phyloP scores from a whole-genome alignment of 2,329 filamentous ascomycete genomes.

The Diplocarpon mali region DNA sequence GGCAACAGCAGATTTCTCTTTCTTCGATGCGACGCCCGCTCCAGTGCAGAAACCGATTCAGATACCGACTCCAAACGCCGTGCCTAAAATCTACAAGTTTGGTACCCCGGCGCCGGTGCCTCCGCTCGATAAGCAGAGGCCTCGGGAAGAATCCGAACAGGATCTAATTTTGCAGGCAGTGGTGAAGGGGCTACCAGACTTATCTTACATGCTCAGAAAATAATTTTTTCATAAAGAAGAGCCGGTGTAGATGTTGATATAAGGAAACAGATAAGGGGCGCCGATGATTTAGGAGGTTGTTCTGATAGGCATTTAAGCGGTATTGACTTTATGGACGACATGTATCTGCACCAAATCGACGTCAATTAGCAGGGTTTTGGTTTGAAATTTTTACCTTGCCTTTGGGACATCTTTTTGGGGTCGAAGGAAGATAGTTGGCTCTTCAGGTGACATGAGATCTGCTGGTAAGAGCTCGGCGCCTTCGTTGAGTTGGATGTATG shows the following conservation, averaged over 20 bases:
- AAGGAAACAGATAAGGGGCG: too few species aligned
- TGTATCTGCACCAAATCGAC: neutral
- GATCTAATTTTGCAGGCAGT: constrained; percentile 25
- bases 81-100: too few species aligned
- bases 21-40: constrained; percentile 24
- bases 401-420: too few species aligned
- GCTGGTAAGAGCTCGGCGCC: too few species aligned
- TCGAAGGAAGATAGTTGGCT: too few species aligned
- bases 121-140: constrained; percentile 12
- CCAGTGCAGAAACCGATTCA: neutral
- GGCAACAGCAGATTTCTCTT: constrained; percentile 29
- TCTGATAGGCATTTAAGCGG: constrained; percentile 1
- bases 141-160: constrained; percentile 24
- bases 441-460: too few species aligned
- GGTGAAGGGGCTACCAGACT: constrained; percentile 26
- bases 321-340: neutral
- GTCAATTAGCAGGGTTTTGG: too few species aligned
- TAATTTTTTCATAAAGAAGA: constrained; percentile 2
- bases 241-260: neutral
- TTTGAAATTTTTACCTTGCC: too few species aligned
- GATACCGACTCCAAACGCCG: neutral
- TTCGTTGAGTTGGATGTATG: too few species aligned
- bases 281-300: neutral
- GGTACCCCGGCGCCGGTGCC: constrained; percentile 4
- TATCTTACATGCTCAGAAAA: constrained; percentile 28